Base-by-base conservation (phyloP, 768 basidiomycete species). In the Coprinopsis cinerea region DNA sequence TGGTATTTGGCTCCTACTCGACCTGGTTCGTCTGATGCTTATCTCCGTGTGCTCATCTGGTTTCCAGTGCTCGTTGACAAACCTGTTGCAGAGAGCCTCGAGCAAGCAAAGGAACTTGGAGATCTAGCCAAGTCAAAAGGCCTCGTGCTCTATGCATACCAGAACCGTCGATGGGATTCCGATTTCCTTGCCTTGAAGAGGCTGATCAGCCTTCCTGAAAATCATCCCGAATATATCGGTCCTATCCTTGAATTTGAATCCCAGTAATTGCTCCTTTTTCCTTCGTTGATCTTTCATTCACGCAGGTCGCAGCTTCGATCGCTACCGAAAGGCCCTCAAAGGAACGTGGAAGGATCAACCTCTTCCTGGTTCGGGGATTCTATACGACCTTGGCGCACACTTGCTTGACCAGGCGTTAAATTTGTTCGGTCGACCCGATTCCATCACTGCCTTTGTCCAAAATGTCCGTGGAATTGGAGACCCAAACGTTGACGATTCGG, bases 351-450 rank as follows among this genome's bases (percentile, higher is more conserved):
- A 92, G 64, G 89, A 92, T 52, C 64, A 75, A 25, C 70, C 79
- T 1, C 68, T 72, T 0, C 79, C 82, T 18, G 81, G 76, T 17
- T 75, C 75, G 40, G 87, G 88, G 3, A 71, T 78, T 23, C 78
- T 82, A 2, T 93, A 82, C 62, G 89, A 93, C 62, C 74, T 93
- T 18, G 90, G 87, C 3, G 68, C 85, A 6, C 89, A 93, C 63
- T 72, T 91, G 23, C 79, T 92, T 55, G 88, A 92, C 67, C 88
- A 92, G 64, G 73, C 79, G 4, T 68, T 92, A 25, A 70, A 71
- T 9, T 74, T 93, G 35, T 92, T 92, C 59, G 92, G 91, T 30
- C 71, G 79, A 43, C 91, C 92, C 0, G 60, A 73, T 26, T 78
- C 65, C 49, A 64, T 93, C 23, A 85, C 84, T 3, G 86, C 82